A percentile compares a stretch with the other conserved stretches of the same genome.
Conservation (phyloP, 306 rosid species). For the Rosa lucieae region DNA sequence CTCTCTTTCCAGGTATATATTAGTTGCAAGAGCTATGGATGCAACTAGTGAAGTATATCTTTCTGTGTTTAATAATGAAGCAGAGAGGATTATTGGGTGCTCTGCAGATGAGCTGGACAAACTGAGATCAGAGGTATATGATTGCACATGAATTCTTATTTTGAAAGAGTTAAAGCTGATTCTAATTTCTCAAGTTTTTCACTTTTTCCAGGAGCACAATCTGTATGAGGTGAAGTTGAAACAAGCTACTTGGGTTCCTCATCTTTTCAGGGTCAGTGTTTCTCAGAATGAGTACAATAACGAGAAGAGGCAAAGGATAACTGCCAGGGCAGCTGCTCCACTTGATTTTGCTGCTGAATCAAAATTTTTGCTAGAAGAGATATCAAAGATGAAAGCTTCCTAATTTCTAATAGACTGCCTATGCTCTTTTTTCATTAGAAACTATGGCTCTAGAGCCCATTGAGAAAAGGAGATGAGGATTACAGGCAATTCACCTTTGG, state of each 20-base stretch:
- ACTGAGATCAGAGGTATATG: constrained; percentile 61
- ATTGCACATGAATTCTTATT: neutral
- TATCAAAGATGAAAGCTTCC: constrained; percentile 60
- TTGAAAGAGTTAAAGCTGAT: neutral
- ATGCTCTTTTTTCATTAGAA: constrained; percentile 11
- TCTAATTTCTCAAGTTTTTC: neutral
- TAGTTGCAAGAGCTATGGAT: constrained; percentile 58
- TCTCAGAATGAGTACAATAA: constrained; percentile 74
- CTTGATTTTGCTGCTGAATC: constrained; percentile 86
- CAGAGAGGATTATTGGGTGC: constrained; percentile 75
- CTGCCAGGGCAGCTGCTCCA: constrained; percentile 68
- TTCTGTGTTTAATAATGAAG: constrained; percentile 71
- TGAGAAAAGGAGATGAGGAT: neutral
- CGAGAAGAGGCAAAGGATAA: constrained; percentile 84
- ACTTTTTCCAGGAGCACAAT: constrained; percentile 48
- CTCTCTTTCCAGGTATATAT: constrained; percentile 51
- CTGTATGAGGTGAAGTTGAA: constrained; percentile 58
- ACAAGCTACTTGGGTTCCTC: constrained; percentile 78
- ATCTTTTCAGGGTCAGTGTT: constrained; percentile 80
- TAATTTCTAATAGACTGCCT: constrained; percentile 19
- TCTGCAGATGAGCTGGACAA: constrained; percentile 78
- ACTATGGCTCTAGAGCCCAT: neutral
- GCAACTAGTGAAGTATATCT: constrained; percentile 61
- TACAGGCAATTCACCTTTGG: neutral
- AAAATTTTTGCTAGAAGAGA: constrained; percentile 65